Evolutionary conservation across 441 rosid genomes (phyloP).

Genomic region (Jatropha multifida): DNA sequence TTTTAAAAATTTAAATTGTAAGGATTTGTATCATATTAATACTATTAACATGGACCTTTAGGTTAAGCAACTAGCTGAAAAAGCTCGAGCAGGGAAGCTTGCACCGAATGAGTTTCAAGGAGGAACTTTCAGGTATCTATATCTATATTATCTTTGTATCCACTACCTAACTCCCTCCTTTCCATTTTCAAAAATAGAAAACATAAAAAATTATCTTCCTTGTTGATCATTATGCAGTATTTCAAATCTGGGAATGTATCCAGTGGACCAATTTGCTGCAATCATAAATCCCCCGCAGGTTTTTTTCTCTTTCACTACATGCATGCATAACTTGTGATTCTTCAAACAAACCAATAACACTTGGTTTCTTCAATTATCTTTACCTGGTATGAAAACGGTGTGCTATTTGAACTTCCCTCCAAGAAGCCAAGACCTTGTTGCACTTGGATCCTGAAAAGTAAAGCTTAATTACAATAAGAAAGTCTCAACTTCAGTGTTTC

Average conservation of each 20-base stretch:
- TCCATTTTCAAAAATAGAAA: conserved; percentile 19
- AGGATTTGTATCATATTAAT: too few species aligned
- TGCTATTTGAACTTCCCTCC: not conserved
- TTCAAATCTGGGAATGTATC: conserved; percentile 99
- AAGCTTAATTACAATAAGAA: too few species aligned
- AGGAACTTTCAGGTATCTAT: conserved; percentile 83
- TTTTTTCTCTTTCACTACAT: conserved; percentile 24
- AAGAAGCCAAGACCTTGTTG: not conserved
- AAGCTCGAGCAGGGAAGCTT: conserved; percentile 91
- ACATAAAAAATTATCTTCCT: not conserved
- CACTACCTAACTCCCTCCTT: conserved; percentile 12
- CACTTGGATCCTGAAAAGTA: not conserved
- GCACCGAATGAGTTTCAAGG: conserved; percentile 91
- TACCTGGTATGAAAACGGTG: not conserved
- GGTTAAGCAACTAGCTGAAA: conserved; percentile 96
- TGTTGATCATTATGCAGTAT: conserved; percentile 58
- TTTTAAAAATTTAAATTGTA: too few species aligned
- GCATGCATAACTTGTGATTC: not conserved
- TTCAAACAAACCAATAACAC: not conserved
- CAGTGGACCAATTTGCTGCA: conserved; percentile 86
- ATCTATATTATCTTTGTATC: conserved; percentile 8
- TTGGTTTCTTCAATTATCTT: not conserved
- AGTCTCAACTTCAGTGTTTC: too few species aligned
- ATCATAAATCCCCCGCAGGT: conserved; percentile 99
- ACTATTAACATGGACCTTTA: conserved; percentile 30